Evolutionary conservation across 352 stramenopile genomes (phyloP), one percentile per base, ranked within the genome.

Genomic region (Phytophthora sansomeana): DNA sequence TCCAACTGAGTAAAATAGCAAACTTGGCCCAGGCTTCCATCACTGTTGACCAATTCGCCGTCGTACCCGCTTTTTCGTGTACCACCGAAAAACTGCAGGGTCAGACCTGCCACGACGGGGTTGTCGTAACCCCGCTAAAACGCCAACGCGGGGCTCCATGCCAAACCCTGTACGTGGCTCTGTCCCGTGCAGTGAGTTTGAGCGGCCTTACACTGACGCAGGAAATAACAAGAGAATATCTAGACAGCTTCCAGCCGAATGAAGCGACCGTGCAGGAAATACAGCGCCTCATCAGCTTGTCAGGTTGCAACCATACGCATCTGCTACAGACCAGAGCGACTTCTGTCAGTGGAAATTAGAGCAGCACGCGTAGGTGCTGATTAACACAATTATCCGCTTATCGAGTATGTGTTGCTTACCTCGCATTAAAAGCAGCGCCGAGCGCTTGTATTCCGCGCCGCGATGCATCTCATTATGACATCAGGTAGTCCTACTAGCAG

Each of bases 51-150:
- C 59, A 69, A 33, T 74, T 69, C 14, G 38, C 53, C 3, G 21
- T 63, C 0, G 65, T 74, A 1, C 48, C 65, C 13, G 58, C 42
- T 3, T 69, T 69, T 41, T 39, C 65, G 5, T 69, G 52, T 21
- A 74, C 65, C 0, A 69, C 58, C 3, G 65, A 69, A 44, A 70
- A 74, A 16, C 46, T 63, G 0, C 65, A 69, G 43, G 58, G 65
- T 0, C 58, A 69, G 10, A 52, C 41, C 1, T 53, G 46, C 28
- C 10, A 53, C 10, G 46, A 38, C 19, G 46, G 28, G 3, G 19
- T 39, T 14, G 17, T 61, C 4, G 24, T 58, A n/a, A 48, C 35
- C 5, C 35, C 36, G 0, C 26, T 58, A 1, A 28, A 58, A 14
- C 50, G 24, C 3, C 35, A 28, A 1, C 19, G 29, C 24, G 51